Conservation (phyloP, 352 stramenopile species). For the Phytopythium chamaehyphon region DNA sequence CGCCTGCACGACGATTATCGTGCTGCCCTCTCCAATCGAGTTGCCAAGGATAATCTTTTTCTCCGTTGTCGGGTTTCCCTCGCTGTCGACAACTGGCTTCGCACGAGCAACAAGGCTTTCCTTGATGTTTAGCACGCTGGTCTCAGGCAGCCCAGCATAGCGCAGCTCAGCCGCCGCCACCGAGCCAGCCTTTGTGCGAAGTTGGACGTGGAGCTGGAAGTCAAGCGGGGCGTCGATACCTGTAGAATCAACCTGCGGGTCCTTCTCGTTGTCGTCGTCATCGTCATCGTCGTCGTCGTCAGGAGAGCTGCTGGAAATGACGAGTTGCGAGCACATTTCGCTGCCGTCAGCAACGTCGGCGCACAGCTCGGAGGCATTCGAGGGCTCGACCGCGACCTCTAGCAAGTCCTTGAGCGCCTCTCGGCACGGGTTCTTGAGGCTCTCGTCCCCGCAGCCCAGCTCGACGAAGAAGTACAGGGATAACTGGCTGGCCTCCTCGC, state of each 20-base stretch:
- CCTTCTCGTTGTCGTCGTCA: too few species aligned
- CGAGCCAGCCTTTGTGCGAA: slow-evolving; percentile 25
- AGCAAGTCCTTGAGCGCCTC: slow-evolving; percentile 43
- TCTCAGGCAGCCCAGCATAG: slow-evolving; percentile 50
- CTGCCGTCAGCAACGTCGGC: slow-evolving; percentile 3
- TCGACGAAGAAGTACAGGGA: slow-evolving; percentile 85
- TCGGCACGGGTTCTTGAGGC: slow-evolving; percentile 42
- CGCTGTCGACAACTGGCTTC: slow-evolving; percentile 13
- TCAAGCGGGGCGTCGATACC: slow-evolving; percentile 18
- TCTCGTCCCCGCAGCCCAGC: slow-evolving; percentile 67
- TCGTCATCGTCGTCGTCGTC: slow-evolving; percentile 9
- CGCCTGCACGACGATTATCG: slow-evolving; percentile 65
- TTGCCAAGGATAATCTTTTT: slow-evolving; percentile 59
- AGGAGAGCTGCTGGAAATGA: slow-evolving; percentile 35
- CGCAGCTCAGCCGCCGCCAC: slow-evolving; percentile 43
- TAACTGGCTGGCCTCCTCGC: slow-evolving; percentile 43
- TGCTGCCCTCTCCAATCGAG: slow-evolving; percentile 61
- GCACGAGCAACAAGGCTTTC: slow-evolving; percentile 48
- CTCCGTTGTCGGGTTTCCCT: slow-evolving; percentile 22
- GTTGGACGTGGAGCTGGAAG: slow-evolving; percentile 48
- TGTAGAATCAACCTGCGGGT: too few species aligned
- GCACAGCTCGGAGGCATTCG: neutral
- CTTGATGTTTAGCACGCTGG: slow-evolving; percentile 71
- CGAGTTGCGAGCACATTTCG: slow-evolving; percentile 31
- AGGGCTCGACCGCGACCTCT: slow-evolving; percentile 39